Base-by-base conservation (phyloP, 2,329 filamentous ascomycete species). In the Aspergillus melleus region DNA sequence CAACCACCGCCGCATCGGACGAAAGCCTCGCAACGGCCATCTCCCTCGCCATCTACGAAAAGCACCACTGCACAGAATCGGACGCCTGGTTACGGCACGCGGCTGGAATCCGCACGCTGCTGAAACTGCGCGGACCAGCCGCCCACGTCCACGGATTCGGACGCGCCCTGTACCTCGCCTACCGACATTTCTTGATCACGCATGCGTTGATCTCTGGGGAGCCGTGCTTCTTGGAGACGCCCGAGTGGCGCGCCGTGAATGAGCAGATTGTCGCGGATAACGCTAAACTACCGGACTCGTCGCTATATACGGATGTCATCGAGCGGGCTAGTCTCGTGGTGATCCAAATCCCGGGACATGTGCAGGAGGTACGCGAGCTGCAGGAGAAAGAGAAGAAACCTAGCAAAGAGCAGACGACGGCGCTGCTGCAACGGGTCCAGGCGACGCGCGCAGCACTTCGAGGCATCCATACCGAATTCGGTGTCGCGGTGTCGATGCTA, bases 11-110 rank as follows among this genome's bases (percentile, higher is more conserved):
- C 6, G 68, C 70, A 58, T 72, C 72, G 1, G 71, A 72, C 29
- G 71, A 75, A 51, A 69, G 70, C 6, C 58, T 78, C 2, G 71
- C 72, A 9, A 70, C 75, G 2, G 74, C 72, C 20, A 73, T 76
- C 24, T 60, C 70, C 3, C 68, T 77, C 6, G 72, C 68, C 4
- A 67, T 76, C 39, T 77, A 74, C 54, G 75, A 78, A 54, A 71
- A 76, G 60, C 72, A 74, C 58, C 67, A 70, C 32, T 73, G 69
- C 42, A 76, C 73, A n/a, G 69, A 68, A n/a, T 66, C 70, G 32
- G 64, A 72, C 14, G 69, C 73, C 4, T 78, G 75, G 74, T 62
- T 76, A 4, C 68, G 68, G n/a, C 75, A 77, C 64, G 72, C 72
- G 8, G 66, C 70, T 0, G 76, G 76, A 16, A 70, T 73, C 14